Evolutionary conservation across 345 rosid genomes (phyloP).

Genomic region (Psidium friedrichsthalianum): DNA sequence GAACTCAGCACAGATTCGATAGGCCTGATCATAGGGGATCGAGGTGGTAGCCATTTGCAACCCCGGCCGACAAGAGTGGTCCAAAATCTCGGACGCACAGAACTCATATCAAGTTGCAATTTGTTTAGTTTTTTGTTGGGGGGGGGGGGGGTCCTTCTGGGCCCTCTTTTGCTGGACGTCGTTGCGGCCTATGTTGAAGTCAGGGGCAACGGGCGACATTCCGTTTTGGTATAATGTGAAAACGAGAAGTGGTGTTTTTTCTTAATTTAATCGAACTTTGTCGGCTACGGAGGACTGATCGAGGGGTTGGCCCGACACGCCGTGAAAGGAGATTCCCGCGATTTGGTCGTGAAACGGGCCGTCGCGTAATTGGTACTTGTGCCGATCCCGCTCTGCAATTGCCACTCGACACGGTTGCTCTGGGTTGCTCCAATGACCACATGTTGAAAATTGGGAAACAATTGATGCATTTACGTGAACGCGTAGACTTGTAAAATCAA

Average conservation of each 20-base stretch:
- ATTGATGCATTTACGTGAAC: neutral
- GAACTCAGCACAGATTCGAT: neutral
- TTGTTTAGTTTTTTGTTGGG: neutral
- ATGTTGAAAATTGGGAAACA: neutral
- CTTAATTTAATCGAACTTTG: neutral
- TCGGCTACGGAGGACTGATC: neutral
- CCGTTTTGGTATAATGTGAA: too few relatives aligned
- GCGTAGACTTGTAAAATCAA: too few relatives aligned
- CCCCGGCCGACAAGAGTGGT: neutral
- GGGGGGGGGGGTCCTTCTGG: too few relatives aligned
- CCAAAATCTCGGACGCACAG: neutral
- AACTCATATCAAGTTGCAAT: neutral
- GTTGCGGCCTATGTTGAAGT: neutral
- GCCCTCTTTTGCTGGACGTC: neutral
- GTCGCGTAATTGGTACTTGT: neutral
- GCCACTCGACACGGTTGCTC: neutral
- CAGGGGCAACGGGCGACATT: neutral
- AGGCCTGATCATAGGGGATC: fast-evolving
- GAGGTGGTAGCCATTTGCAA: neutral
- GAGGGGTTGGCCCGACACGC: neutral
- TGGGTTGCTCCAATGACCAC: neutral
- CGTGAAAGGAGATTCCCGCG: neutral
- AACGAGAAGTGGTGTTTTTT: too few relatives aligned
- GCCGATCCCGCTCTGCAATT: neutral
- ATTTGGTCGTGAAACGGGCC: neutral